Conservation (phyloP, 345 rosid species). For the Aethionema arabicum region DNA sequence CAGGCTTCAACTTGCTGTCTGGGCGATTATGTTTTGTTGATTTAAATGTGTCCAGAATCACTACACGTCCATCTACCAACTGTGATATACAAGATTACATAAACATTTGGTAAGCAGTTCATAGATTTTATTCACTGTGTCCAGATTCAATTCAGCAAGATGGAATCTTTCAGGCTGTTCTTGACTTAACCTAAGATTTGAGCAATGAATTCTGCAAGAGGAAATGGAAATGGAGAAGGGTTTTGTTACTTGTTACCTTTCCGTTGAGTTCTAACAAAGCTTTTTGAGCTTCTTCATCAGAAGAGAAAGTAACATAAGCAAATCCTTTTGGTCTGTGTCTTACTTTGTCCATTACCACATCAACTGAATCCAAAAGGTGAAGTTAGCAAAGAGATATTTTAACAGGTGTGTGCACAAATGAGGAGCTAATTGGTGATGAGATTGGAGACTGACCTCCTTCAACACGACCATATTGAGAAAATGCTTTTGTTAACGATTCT, state of each 20-base stretch:
- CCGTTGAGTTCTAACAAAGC: slow-evolving; percentile 61
- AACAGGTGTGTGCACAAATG: not conserved
- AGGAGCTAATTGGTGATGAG: slow-evolving; percentile 7
- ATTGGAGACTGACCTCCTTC: slow-evolving; percentile 41
- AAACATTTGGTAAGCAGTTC: not conserved
- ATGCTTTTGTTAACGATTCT: slow-evolving; percentile 43
- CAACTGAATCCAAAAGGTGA: slow-evolving; percentile 37
- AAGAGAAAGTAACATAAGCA: slow-evolving; percentile 56
- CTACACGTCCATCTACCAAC: slow-evolving; percentile 58
- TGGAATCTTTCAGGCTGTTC: too few species aligned
- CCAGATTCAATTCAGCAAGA: not conserved
- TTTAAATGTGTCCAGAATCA: slow-evolving; percentile 44
- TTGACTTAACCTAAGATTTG: too few species aligned
- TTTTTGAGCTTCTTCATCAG: slow-evolving; percentile 44
- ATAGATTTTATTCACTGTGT: slow-evolving; percentile 5
- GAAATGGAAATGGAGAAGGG: not conserved
- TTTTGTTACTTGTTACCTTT: slow-evolving; percentile 39
- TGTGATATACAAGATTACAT: slow-evolving; percentile 33
- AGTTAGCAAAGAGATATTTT: not conserved
- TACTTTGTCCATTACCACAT: slow-evolving; percentile 43
- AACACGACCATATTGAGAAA: slow-evolving; percentile 60
- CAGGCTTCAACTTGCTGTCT: slow-evolving; percentile 21
- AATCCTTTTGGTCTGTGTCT: slow-evolving; percentile 52
- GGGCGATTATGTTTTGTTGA: slow-evolving; percentile 17
- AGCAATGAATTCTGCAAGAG: not conserved